Conservation (phyloP, 148 eudicot species). For the Amaranthus hypochondriacus region DNA sequence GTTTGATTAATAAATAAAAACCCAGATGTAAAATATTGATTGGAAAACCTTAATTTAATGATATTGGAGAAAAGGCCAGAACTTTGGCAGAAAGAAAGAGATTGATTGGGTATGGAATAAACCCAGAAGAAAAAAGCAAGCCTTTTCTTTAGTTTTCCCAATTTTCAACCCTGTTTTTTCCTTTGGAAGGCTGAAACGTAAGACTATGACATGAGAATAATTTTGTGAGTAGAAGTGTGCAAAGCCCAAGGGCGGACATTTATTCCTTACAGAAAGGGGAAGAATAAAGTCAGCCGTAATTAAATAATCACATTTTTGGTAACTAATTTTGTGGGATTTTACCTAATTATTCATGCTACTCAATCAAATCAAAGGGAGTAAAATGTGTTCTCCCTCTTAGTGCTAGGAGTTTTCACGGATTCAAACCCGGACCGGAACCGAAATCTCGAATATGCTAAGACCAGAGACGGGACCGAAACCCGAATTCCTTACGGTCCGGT, state of each 20-base stretch:
- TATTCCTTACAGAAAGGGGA: conserved; percentile 3
- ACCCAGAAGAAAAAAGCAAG: background rate
- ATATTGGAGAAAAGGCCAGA: conserved; percentile 1
- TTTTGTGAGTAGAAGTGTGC: background rate
- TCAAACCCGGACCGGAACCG: too few species aligned
- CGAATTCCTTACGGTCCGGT: too few species aligned
- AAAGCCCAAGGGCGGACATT: conserved; percentile 15
- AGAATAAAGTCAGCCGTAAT: background rate
- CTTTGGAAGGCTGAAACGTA: background rate
- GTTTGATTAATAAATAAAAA: background rate
- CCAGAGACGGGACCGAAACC: too few species aligned
- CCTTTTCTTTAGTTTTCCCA: background rate
- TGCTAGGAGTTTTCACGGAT: too few species aligned
- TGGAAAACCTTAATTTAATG: conserved; percentile 2
- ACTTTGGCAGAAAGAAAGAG: conserved; percentile 26
- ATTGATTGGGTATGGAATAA: conserved; percentile 13
- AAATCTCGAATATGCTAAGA: too few species aligned
- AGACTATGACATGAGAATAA: background rate
- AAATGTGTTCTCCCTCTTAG: too few species aligned
- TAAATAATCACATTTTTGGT: too few species aligned
- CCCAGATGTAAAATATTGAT: background rate
- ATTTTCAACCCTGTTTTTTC: background rate
- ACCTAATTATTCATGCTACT: too few species aligned
- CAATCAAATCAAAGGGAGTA: too few species aligned
- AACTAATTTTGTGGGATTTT: too few species aligned